A percentile compares a stretch with the other conserved stretches of the same genome.
phyloP scores from a whole-genome alignment of 768 basidiomycete genomes.

The Calocera viscosa region DNA sequence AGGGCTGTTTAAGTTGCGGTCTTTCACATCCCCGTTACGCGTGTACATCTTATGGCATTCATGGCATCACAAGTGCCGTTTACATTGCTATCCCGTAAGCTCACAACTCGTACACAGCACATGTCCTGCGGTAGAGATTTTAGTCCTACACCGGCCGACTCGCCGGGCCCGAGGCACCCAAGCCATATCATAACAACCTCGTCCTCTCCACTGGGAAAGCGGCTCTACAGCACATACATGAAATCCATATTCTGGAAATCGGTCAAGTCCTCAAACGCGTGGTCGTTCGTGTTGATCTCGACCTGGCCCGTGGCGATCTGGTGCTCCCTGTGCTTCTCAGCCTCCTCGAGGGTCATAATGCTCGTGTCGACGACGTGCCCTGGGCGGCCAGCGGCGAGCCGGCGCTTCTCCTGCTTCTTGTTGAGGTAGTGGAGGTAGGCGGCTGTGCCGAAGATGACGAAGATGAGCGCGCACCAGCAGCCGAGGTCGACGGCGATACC shows the following conservation, averaged over 20 bases:
- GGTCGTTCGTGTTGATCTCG: conserved; percentile 15
- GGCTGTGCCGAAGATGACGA: conserved; percentile 29
- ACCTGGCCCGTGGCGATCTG: conserved; percentile 16
- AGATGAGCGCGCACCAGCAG: conserved; percentile 31
- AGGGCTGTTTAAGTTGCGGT: too few species aligned
- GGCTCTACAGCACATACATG: conserved; percentile 18
- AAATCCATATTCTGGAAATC: conserved; percentile 24
- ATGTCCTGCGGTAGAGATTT: neutral
- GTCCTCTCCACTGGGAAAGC: too few species aligned
- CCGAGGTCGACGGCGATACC: conserved; percentile 32
- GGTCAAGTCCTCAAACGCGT: conserved; percentile 20
- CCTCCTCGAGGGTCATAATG: conserved; percentile 22
- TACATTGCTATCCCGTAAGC: too few species aligned
- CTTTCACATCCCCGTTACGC: too few species aligned
- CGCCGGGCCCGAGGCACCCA: neutral
- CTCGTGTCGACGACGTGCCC: conserved; percentile 31
- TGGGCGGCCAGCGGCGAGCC: conserved; percentile 29
- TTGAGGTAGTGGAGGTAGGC: conserved; percentile 31
- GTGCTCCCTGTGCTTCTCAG: conserved; percentile 24
- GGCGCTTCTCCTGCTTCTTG: conserved; percentile 27
- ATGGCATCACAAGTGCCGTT: too few species aligned
- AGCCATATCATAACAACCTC: too few species aligned
- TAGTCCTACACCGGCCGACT: neutral
- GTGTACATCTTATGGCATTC: too few species aligned
- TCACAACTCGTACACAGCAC: too few species aligned